These are phyloP conservation scores for Fusarium falciforme DNA, from an alignment of 2,329 filamentous ascomycete species.

Conservation along the genomic window DNA sequence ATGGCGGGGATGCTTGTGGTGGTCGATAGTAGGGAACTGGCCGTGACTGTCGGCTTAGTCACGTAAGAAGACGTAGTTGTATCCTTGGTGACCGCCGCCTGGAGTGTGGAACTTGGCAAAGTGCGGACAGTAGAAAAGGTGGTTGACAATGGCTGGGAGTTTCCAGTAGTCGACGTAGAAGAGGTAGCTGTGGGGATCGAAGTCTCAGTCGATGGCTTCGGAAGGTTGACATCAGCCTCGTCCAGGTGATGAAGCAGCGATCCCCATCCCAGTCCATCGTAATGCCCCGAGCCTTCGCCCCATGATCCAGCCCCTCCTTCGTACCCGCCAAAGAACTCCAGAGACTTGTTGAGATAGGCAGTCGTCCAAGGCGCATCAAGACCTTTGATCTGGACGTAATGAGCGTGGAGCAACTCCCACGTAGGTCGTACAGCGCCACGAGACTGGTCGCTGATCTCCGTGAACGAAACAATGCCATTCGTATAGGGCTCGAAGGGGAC, in stretches of 20 bases:
- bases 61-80: neutral
- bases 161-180: neutral
- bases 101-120: neutral
- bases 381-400: conserved; percentile 28
- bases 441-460: conserved; percentile 5
- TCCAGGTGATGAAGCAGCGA: conserved; percentile 18
- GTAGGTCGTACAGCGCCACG: conserved; percentile 16
- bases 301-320: conserved; percentile 18
- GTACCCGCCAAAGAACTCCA: conserved; percentile 6
- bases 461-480: conserved; percentile 23
- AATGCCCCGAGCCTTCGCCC: neutral
- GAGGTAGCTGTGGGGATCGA: neutral
- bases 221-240: neutral
- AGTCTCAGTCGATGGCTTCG: neutral
- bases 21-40: neutral
- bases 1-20: neutral
- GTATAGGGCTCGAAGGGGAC: conserved; percentile 32
- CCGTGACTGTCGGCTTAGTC: neutral
- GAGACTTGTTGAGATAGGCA: conserved; percentile 13
- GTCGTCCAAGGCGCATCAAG: conserved; percentile 28
- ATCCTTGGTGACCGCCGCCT: neutral
- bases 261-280: conserved; percentile 17
- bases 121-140: neutral
- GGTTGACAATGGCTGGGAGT: neutral
- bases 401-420: conserved; percentile 25